Evolutionary conservation across 1,284 basidiomycete species (phyloP).

Genomic region (Anthracocystis panici-leucophaei): DNA sequence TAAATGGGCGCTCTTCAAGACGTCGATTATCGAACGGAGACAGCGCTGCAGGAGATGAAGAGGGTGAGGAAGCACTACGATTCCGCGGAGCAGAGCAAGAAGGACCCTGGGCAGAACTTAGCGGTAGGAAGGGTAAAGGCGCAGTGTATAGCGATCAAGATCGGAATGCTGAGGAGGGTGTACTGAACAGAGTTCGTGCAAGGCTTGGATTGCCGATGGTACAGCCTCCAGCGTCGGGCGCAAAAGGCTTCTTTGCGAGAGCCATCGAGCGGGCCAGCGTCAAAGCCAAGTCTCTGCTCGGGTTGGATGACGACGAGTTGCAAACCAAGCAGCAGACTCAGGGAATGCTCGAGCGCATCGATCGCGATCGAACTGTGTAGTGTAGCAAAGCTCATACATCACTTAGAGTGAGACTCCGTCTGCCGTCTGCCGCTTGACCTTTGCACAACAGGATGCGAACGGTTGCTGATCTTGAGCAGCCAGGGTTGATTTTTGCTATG

Average conservation of each 20-base stretch:
- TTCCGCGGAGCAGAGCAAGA: slow-evolving; percentile 50
- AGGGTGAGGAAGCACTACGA: slow-evolving; percentile 3
- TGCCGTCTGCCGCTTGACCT: not conserved
- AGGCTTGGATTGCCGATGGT: slow-evolving; percentile 29
- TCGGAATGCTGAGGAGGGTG: slow-evolving; percentile 41
- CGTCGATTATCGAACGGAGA: not conserved
- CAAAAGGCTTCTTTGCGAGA: slow-evolving; percentile 14
- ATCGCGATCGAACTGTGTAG: slow-evolving; percentile 40
- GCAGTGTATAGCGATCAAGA: slow-evolving; percentile 49
- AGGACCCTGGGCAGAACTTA: slow-evolving; percentile 45
- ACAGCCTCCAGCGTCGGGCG: slow-evolving; percentile 17
- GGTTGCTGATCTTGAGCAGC: not conserved
- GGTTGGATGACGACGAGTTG: slow-evolving; percentile 38
- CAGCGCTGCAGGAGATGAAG: not conserved
- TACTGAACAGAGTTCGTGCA: slow-evolving; percentile 36
- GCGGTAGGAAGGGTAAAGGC: slow-evolving; percentile 35
- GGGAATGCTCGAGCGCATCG: slow-evolving; percentile 37
- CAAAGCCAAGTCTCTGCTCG: slow-evolving; percentile 35
- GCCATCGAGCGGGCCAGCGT: slow-evolving; percentile 7
- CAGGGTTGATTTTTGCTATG: not conserved
- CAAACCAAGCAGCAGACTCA: slow-evolving; percentile 38
- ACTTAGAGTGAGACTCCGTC: not conserved
- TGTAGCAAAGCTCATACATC: too few species aligned
- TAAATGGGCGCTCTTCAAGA: not conserved
- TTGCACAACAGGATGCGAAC: not conserved